Evolutionary conservation across 2,329 filamentous ascomycete genomes (phyloP).

Genomic region (Diplodia corticola): DNA sequence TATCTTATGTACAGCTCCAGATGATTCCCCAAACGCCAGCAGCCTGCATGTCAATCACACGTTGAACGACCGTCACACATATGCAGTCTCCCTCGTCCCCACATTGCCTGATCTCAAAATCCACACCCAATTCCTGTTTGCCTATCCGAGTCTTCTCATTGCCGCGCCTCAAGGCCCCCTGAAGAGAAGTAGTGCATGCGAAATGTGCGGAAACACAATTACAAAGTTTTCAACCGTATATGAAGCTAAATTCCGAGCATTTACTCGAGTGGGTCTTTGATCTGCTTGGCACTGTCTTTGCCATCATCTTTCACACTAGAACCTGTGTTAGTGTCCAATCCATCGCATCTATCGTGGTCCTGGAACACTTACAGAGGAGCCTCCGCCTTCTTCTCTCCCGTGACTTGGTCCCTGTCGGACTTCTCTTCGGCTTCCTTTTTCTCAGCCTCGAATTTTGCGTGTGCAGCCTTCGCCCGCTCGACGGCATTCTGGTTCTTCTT

Average conservation of each 20-base stretch:
- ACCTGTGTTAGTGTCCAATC: neutral
- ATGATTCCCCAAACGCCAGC: conserved; percentile 7
- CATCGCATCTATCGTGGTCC: too few species aligned
- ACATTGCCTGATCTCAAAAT: neutral
- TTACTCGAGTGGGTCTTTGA: conserved; percentile 23
- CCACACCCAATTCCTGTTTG: neutral
- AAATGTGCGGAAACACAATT: conserved; percentile 4
- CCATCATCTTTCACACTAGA: neutral
- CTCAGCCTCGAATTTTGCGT: conserved; percentile 2
- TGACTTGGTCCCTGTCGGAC: neutral
- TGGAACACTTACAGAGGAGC: conserved; percentile 17
- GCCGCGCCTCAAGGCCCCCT: neutral
- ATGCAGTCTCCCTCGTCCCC: neutral
- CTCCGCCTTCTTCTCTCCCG: conserved; percentile 13
- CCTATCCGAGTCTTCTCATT: neutral
- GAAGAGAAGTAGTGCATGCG: conserved; percentile 13
- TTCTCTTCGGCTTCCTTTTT: neutral
- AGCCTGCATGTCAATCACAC: conserved; percentile 12
- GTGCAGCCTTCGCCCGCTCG: conserved; percentile 1
- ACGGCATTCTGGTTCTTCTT: conserved; percentile 8
- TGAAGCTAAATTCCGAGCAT: neutral
- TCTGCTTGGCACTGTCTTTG: conserved; percentile 12
- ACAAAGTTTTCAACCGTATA: conserved; percentile 13
- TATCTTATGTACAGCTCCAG: conserved; percentile 17
- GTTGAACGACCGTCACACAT: neutral